phyloP scores from a whole-genome alignment of 2,329 filamentous ascomycete genomes.

The Penicillium occitanis region DNA sequence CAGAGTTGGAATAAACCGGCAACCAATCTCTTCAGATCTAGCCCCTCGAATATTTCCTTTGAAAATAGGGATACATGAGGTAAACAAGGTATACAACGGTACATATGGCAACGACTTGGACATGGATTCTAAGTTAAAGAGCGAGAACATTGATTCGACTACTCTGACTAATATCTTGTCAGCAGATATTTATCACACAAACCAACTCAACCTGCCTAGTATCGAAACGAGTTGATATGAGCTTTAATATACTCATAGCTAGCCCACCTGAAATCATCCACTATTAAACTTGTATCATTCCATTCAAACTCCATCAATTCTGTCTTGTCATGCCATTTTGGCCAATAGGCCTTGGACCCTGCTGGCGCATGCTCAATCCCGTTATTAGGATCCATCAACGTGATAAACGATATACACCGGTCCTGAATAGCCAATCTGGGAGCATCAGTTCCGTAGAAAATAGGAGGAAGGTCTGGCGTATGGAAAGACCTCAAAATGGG shows the following conservation, averaged over 20 bases:
- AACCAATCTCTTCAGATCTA: too few species aligned
- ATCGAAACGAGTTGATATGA: not conserved
- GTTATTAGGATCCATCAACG: not conserved
- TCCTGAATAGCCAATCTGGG: not conserved
- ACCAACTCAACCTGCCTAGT: not conserved
- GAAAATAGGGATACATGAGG: too few species aligned
- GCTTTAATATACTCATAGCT: not conserved
- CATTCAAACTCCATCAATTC: not conserved
- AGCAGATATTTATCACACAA: too few species aligned
- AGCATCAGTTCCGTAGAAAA: not conserved
- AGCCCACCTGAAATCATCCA: not conserved
- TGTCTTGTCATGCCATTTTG: not conserved
- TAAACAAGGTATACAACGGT: too few species aligned
- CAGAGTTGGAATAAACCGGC: too few species aligned
- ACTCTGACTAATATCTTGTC: too few species aligned
- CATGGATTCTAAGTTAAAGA: too few species aligned
- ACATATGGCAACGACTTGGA: too few species aligned
- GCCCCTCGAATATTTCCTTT: too few species aligned
- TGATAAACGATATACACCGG: not conserved
- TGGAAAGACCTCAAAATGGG: not conserved
- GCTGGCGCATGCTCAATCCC: not conserved
- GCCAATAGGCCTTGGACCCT: not conserved
- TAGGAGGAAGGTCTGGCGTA: not conserved
- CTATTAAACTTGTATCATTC: not conserved
- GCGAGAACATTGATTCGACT: too few species aligned